Evolutionary conservation across 1,284 basidiomycete species (phyloP), one percentile per base, ranked within the genome.

Genomic region (Malassezia pachydermatis): DNA sequence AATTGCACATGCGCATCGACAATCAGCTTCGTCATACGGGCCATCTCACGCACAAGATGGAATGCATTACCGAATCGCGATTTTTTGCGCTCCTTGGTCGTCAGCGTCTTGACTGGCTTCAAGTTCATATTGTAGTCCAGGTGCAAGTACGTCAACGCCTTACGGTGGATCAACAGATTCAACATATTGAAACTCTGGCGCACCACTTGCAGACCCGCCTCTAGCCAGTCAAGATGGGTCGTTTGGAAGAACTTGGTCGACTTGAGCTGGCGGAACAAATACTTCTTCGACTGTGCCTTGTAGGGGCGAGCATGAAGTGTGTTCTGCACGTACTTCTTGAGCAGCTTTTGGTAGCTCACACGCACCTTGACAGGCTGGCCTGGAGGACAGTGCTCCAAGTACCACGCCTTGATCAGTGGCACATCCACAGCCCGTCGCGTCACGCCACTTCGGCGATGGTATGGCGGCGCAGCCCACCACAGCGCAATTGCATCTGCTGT

Each of bases 201-300:
- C 75, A 89, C 94, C 47, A 99, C 94, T 75, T 99, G 94, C 55
- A 99, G 76, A 67, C 94, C 94, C 3, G 92, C 94, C 74, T 99
- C 94, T 25, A 99, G 92, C 94, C 94, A 99, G 74, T 99, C 94
- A 62, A 98, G 76, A 57, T 81, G 87, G 6, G 94, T 98, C 17
- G 85, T 87, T 76, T 98, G 94, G 83, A 99, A 98, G 77, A 99
- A 98, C 75, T 98, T 98, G 54, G 94, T 99, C 37, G 86, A 84
- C 76, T 96, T 96, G 51, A 99, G 78, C 72, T 90, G 87, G 51
- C 86, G 79, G 79, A 98, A 92, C 42, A 98, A 72, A 69, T 94
- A 94, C 76, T 94, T 92, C 80, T 92, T 96, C 60, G 86, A 86
- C 84, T 92, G 92, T 3, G 94, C 83, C 76, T 95, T 98, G 72